These are phyloP conservation scores for Drosera capensis DNA, from an alignment of 148 eudicot species.

Conservation along the genomic window DNA sequence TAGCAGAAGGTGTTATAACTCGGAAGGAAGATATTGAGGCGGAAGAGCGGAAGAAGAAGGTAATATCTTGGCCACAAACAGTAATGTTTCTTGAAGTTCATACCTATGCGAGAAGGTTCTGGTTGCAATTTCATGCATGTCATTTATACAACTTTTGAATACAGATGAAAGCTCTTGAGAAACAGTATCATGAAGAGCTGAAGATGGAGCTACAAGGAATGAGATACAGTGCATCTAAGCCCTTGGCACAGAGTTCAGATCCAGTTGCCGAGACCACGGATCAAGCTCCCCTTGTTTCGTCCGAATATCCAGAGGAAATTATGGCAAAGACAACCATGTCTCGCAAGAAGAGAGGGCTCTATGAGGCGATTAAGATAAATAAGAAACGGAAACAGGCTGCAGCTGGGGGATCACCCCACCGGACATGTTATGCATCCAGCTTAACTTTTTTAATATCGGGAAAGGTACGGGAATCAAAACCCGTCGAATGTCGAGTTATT, in stretches of 20 bases:
- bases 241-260: constrained; percentile 6
- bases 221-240: constrained; percentile 7
- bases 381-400: constrained; percentile 26
- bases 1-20: constrained; percentile 54
- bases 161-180: constrained; percentile 43
- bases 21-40: constrained; percentile 73
- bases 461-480: too few relatives aligned
- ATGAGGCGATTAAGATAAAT: constrained; percentile 39
- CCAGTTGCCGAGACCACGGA: constrained; percentile 8
- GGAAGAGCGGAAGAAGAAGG: constrained; percentile 56
- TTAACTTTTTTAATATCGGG: too few relatives aligned
- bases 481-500: too few relatives aligned
- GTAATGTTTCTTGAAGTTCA: neutral
- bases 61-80: constrained; percentile 8
- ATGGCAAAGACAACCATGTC: constrained; percentile 40
- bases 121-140: neutral
- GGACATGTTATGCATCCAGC: too few relatives aligned
- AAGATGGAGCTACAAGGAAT: constrained; percentile 42
- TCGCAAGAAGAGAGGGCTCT: constrained; percentile 34
- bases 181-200: constrained; percentile 57
- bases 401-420: too few relatives aligned
- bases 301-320: constrained; percentile 27
- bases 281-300: constrained; percentile 11
- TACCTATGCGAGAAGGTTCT: neutral
- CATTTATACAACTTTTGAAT: neutral